Percentiles rank a stretch among this genome's conserved stretches.
Evolutionary conservation across 495 filamentous ascomycete genomes (phyloP).

Genomic region (Talaromyces adpressus): DNA sequence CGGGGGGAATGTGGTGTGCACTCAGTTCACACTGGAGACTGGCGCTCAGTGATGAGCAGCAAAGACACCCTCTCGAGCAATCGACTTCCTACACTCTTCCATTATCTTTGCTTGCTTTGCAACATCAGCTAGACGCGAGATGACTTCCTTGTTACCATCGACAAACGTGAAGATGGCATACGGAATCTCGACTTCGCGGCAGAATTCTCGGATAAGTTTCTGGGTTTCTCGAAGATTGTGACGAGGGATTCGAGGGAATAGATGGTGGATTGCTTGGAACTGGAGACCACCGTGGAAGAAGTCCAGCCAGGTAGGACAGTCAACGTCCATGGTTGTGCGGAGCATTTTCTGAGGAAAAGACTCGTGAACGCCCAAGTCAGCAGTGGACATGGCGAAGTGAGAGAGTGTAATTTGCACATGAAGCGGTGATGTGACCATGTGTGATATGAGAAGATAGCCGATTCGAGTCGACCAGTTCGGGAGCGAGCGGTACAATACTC

Average conservation of each 20-base stretch:
- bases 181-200: constrained; percentile 82
- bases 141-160: constrained; percentile 83
- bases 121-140: constrained; percentile 77
- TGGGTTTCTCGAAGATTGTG: constrained; percentile 86
- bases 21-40: too few relatives aligned
- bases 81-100: constrained; percentile 71
- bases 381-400: constrained; percentile 95
- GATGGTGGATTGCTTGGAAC: constrained; percentile 93
- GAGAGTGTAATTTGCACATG: constrained; percentile 95
- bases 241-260: constrained; percentile 88
- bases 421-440: constrained; percentile 77
- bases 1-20: too few relatives aligned
- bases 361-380: constrained; percentile 79
- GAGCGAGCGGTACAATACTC: constrained; percentile 68
- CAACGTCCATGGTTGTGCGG: constrained; percentile 95
- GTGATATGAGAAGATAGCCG: constrained; percentile 75
- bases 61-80: constrained; percentile 24
- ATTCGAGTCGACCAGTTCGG: constrained; percentile 64
- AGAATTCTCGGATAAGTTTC: constrained; percentile 81
- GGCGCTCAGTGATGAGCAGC: neutral
- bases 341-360: constrained; percentile 97
- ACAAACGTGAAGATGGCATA: constrained; percentile 94
- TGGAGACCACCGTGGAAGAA: constrained; percentile 95
- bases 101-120: constrained; percentile 81
- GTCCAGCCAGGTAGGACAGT: constrained; percentile 91